Evolutionary conservation across 2,329 filamentous ascomycete genomes (phyloP).

Genomic region (Phoma sp.): DNA sequence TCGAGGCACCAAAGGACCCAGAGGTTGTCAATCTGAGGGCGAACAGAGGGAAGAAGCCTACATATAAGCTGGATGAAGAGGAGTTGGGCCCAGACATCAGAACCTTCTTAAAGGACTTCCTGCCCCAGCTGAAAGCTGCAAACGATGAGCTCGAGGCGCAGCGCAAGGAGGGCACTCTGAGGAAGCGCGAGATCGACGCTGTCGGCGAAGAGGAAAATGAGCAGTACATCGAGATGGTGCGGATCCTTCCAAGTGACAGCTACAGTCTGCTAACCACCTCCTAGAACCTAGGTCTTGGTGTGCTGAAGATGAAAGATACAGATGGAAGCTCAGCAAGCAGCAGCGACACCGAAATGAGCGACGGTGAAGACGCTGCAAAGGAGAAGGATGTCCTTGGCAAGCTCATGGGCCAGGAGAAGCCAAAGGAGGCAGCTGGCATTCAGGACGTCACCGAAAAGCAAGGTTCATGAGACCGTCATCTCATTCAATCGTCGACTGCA

Average conservation of each 20-base stretch:
- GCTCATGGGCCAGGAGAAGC: slow-evolving; percentile 45
- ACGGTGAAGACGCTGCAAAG: slow-evolving; percentile 12
- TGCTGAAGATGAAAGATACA: slow-evolving; percentile 51
- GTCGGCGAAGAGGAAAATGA: slow-evolving; percentile 37
- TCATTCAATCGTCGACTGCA: not conserved
- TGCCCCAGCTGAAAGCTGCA: slow-evolving; percentile 53
- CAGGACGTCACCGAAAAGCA: slow-evolving; percentile 39
- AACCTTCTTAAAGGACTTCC: slow-evolving; percentile 50
- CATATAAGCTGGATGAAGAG: slow-evolving; percentile 36
- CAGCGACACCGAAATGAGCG: slow-evolving; percentile 29
- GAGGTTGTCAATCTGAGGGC: slow-evolving; percentile 39
- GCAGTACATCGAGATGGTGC: slow-evolving; percentile 53
- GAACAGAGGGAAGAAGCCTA: slow-evolving; percentile 41
- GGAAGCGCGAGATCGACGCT: slow-evolving; percentile 46
- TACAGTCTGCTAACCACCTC: slow-evolving; percentile 13
- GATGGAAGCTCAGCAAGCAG: slow-evolving; percentile 28
- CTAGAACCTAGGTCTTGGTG: slow-evolving; percentile 55
- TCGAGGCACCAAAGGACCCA: slow-evolving; percentile 11
- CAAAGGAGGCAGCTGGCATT: slow-evolving; percentile 30
- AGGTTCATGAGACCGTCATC: slow-evolving; percentile 17
- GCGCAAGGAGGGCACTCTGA: slow-evolving; percentile 49
- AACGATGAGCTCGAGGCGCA: slow-evolving; percentile 54
- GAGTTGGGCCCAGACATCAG: slow-evolving; percentile 42
- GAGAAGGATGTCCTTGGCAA: slow-evolving; percentile 47
- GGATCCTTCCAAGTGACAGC: not conserved